These are phyloP conservation scores for Oidiodendron maius DNA, from an alignment of 495 filamentous ascomycete genomes.

Conservation along the genomic window DNA sequence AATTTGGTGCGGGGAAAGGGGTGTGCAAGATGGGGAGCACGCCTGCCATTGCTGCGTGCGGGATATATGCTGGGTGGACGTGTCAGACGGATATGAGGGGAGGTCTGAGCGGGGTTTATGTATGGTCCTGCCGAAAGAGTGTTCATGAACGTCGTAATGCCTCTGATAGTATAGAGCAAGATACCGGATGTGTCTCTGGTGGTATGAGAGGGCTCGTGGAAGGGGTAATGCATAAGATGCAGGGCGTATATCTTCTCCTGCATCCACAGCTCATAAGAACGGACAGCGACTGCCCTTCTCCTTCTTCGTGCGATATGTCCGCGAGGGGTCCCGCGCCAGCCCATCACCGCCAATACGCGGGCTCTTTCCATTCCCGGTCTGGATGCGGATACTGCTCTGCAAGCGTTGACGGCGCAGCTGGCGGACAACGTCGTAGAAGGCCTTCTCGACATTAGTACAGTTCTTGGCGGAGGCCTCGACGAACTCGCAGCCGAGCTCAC, in stretches of 20 bases:
- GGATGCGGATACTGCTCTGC: constrained; percentile 32
- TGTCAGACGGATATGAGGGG: no score
- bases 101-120: no score
- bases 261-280: constrained; percentile 36
- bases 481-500: constrained; percentile 92
- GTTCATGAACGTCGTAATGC: no score
- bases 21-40: no score
- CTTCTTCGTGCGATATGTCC: constrained; percentile 15
- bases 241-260: neutral
- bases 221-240: no score
- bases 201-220: no score
- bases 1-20: no score
- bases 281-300: constrained; percentile 20
- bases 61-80: no score
- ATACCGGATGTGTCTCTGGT: no score
- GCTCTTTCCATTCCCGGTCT: constrained; percentile 23
- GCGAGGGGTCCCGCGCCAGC: constrained; percentile 6
- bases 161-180: no score
- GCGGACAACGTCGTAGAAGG: constrained; percentile 95
- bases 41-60: no score
- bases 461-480: constrained; percentile 99
- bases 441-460: constrained; percentile 98
- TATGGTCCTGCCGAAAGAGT: no score
- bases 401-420: constrained; percentile 79
- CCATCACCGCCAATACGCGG: constrained; percentile 13